Percentiles rank a stretch among this genome's conserved stretches.
phyloP scores from a whole-genome alignment of 306 rosid species.

The Vigna angularis region DNA sequence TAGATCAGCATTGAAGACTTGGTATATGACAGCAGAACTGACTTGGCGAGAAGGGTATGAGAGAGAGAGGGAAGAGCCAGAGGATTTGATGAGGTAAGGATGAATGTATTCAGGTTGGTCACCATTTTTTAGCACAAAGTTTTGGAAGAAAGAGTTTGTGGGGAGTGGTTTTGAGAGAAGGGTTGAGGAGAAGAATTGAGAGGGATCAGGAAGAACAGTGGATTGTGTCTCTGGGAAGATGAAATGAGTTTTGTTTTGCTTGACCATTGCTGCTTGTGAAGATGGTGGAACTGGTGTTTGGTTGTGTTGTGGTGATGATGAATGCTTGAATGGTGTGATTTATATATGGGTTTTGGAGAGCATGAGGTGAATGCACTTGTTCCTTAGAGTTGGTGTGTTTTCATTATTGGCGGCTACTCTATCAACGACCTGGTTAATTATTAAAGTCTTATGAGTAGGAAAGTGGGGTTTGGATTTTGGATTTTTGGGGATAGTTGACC shows the following conservation, averaged over 20 bases:
- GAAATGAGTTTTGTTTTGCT: slow-evolving; percentile 42
- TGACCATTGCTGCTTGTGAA: background rate
- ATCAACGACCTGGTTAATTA: slow-evolving; percentile 27
- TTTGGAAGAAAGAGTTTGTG: slow-evolving; percentile 93
- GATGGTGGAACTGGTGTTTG: background rate
- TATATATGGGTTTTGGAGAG: background rate
- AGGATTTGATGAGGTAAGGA: slow-evolving; percentile 78
- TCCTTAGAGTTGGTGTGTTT: background rate
- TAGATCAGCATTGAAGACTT: slow-evolving; percentile 70
- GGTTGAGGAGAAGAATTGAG: slow-evolving; percentile 65
- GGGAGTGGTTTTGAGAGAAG: slow-evolving; percentile 78
- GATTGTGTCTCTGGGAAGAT: slow-evolving; percentile 72
- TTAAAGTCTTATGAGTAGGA: background rate
- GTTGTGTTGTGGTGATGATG: slow-evolving; percentile 8
- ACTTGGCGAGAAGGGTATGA: slow-evolving; percentile 68
- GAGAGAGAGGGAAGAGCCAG: slow-evolving; percentile 64
- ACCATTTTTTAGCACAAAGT: slow-evolving; percentile 74
- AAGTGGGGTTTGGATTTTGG: background rate
- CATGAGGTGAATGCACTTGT: background rate
- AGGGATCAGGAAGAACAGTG: slow-evolving; percentile 90
- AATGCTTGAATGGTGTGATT: slow-evolving; percentile 29
- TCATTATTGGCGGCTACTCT: slow-evolving; percentile 22
- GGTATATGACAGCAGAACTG: slow-evolving; percentile 56
- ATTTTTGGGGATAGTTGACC: slow-evolving; percentile 7
- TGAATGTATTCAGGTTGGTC: slow-evolving; percentile 88